Base-by-base conservation (phyloP, 257 asterid species). In the Cordia subcordata region DNA sequence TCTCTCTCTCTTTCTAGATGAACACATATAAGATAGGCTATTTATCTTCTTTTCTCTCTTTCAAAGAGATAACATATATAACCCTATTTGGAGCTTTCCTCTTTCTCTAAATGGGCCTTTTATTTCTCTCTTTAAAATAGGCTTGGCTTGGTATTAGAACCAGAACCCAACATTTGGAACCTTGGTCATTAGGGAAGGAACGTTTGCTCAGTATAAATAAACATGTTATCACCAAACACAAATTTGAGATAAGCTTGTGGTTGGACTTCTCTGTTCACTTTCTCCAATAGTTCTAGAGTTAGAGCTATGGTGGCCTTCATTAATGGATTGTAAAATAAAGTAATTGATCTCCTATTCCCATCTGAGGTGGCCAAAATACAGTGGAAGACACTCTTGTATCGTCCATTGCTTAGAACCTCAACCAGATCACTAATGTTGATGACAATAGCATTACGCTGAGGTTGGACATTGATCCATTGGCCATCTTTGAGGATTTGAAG, bases 351-450 rank as follows among this genome's bases (percentile, higher is more conserved):
- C 58, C 96, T 53, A 27, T 73, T 82, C 37, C 91, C 94, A 1
- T 77, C 82, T 14, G 75, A 56, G 20, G 21, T 50, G 22, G 85
- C 82, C 63, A 78, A 32, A 50, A 86, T 90, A 10, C 91, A 67
- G 61, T 86, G 96, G 94, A 91, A 89, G 8, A 74, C 89, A n/a
- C 96, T 89, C 89, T 84, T 89, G 52, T 89, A 89, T 63, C n/a
- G 67, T 13, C 95, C 96, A 27, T 88, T 88, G 62, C 90, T 88
- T 42, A 88, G 16, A 1, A 88, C 90, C 46, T 88, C 95, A 2
- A 88, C 78, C 70, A 85, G 96, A 57, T 88, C 95, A 0, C 96
- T 95, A 0, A 82, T 83, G 76, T 88, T 88, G 66, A 88, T 73
- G 6, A 88, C 95, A 18, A 88, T 77, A 0, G 95, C 79, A 18